Evolutionary conservation across 371 early-diverging fungal species (phyloP).

Genomic region (Mucor indicus): DNA sequence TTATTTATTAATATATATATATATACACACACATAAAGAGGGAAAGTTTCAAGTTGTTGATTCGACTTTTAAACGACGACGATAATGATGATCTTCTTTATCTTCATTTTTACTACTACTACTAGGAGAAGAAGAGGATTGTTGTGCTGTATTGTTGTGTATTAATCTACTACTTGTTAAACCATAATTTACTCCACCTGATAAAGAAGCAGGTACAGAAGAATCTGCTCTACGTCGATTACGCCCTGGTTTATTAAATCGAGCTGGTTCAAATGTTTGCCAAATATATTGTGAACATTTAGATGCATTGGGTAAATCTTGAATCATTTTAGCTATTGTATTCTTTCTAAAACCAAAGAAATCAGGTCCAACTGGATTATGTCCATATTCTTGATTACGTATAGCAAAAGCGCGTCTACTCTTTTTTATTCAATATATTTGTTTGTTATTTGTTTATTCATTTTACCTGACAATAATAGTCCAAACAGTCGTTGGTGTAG

Average conservation of each 20-base stretch:
- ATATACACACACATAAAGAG: too few species aligned
- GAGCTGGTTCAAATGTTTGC: conserved; percentile 64
- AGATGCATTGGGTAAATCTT: conserved; percentile 80
- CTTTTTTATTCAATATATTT: too few species aligned
- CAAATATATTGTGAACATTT: conserved; percentile 74
- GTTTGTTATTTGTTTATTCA: background rate
- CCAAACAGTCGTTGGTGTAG: conserved; percentile 54
- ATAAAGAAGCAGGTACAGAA: conserved; percentile 23
- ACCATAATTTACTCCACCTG: conserved; percentile 43
- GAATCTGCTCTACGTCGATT: conserved; percentile 42
- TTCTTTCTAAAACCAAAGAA: conserved; percentile 89
- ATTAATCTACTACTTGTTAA: conserved; percentile 31
- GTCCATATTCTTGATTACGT: conserved; percentile 76
- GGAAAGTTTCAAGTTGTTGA: too few species aligned
- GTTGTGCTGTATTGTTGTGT: conserved; percentile 8
- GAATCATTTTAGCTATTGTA: conserved; percentile 87
- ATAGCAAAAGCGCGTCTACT: conserved; percentile 59
- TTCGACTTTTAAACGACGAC: background rate
- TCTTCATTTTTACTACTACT: too few species aligned
- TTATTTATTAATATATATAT: too few species aligned
- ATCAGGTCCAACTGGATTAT: conserved; percentile 89
- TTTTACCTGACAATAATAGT: conserved; percentile 47
- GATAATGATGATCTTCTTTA: too few species aligned
- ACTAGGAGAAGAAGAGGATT: conserved; percentile 1
- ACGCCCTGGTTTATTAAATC: conserved; percentile 43